Percentiles rank a stretch among this genome's conserved stretches.
Conservation (phyloP, 106 monocot species). For the Narthecium ossifragum region DNA sequence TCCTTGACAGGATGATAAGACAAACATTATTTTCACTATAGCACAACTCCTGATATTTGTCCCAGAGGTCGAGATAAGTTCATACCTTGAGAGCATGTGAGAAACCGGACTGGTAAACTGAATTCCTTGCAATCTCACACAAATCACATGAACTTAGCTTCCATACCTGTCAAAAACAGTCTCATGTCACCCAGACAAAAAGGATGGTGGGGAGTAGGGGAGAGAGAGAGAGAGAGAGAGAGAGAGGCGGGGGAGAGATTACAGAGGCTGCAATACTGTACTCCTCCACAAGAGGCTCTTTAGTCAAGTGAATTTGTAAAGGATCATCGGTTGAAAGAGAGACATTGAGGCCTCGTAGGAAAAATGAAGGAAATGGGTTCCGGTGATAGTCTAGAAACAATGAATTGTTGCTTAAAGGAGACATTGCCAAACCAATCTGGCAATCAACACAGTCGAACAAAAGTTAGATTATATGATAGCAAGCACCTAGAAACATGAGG, state of each 20-base stretch:
- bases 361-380: constrained; percentile 88
- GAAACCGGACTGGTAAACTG: constrained; percentile 96
- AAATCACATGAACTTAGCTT: constrained; percentile 93
- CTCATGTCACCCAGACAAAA: not conserved
- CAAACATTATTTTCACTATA: not conserved
- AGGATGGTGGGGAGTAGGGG: not conserved
- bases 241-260: constrained; percentile 17
- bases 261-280: constrained; percentile 99
- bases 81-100: constrained; percentile 89
- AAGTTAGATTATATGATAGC: not conserved
- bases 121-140: constrained; percentile 94
- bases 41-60: not conserved
- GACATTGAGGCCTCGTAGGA: constrained; percentile 88
- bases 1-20: not conserved
- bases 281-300: constrained; percentile 97
- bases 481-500: not conserved
- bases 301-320: constrained; percentile 93
- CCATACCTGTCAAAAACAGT: constrained; percentile 61
- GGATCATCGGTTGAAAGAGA: constrained; percentile 98
- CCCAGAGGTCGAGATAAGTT: too few relatives aligned
- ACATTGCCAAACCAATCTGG: constrained; percentile 99
- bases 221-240: not conserved
- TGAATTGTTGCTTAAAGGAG: constrained; percentile 95
- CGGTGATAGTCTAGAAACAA: constrained; percentile 95
- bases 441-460: not conserved